Base-by-base conservation (phyloP, 2,329 filamentous ascomycete genomes). In the Trichoderma atrobrunneum region DNA sequence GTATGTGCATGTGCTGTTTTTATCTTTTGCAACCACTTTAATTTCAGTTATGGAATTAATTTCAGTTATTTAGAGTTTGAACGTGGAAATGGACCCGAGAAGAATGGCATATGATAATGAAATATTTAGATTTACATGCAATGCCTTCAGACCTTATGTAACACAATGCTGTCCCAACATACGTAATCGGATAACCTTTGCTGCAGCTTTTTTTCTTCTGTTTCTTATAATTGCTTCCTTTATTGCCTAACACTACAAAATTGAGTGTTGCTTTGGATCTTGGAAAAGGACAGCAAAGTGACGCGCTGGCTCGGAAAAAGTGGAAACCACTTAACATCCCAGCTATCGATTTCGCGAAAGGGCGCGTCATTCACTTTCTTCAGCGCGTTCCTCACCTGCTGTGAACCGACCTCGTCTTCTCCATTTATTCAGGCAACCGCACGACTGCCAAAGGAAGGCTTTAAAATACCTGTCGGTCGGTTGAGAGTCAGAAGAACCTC, bases 261-360 rank as follows among this genome's bases (percentile, higher is more conserved):
- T 24, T 36, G 6, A 21, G 26, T 66, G 43, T 12, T 68, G 51
- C 34, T 63, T 54, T 36, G n/a, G 18, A 39, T 39, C 54, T 57
- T 21, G 24, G 54, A 57, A 18, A 14, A 24, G 2, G 48, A 24
- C 21, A 54, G 18, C n/a, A 32, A 28, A 28, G 48, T 51, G 54
- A 59, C 61, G 51, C 61, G 69, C 61, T 59, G 48, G 36, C 7
- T 43, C 10, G 12, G 57, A 56, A 71, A 68, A 72, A 72, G 75
- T 78, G 77, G 78, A 74, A 76, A 57, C 77, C 74, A 78, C 79
- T 79, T 79, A 77, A 79, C 71, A 79, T 74, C 78, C 77, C 74
- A 77, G 75, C 24, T 62, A 70, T 73, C 21, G 39, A 72, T 43
- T 59, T 71, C 78, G 77, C 78, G 78, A 74, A 71, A 71, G 68